Base-by-base conservation (phyloP, 225 moss, liverwort and hornwort genomes). In the Neckera pumila region DNA sequence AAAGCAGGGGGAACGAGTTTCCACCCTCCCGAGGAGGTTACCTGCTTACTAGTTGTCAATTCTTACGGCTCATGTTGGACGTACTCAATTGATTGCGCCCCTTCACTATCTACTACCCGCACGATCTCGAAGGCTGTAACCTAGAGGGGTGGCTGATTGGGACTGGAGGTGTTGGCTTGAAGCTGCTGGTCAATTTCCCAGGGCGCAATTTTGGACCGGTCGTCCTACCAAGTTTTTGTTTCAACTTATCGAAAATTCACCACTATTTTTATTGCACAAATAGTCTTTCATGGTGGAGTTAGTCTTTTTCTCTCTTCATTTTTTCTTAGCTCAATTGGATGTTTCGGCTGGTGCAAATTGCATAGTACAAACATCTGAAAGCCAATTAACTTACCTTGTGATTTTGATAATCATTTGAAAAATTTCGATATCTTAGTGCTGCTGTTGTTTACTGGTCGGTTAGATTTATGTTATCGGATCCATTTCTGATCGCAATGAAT, bases 31-130 rank as follows among this genome's bases (percentile, higher is more conserved):
- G 86, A 89, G 80, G 89, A 88, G 90, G 45, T 36, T 85, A 87
- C 77, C 56, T 88, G 81, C 58, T 79, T 92, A 82, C 63, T 88
- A 85, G 87, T 89, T 80, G 89, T 90, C 87, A 72, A 91, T 90
- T 91, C 88, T 94, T 91, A 91, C 92, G 90, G 90, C 86, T 82
- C 88, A 75, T 87, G 85, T 88, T 88, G 64, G 90, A 88, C 89
- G 85, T 75, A 82, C 85, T 86, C 87, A 89, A 76, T 87, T 66
- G 76, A 86, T 93, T 92, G 90, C 86, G 79, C 92, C 75, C 67
- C n/a, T 69, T 78, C 89, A 72, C 64, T 63, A 73, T 88, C 66
- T 71, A 40, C 64, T 23, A 36, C 62, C n/a, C 40, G 1, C 47
- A 81, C 64, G 65, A 64, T 76, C 63, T 74, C 38, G 28, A 87